Conservation (phyloP, 2,329 filamentous ascomycete genomes). For the Paramyrothecium roridum region DNA sequence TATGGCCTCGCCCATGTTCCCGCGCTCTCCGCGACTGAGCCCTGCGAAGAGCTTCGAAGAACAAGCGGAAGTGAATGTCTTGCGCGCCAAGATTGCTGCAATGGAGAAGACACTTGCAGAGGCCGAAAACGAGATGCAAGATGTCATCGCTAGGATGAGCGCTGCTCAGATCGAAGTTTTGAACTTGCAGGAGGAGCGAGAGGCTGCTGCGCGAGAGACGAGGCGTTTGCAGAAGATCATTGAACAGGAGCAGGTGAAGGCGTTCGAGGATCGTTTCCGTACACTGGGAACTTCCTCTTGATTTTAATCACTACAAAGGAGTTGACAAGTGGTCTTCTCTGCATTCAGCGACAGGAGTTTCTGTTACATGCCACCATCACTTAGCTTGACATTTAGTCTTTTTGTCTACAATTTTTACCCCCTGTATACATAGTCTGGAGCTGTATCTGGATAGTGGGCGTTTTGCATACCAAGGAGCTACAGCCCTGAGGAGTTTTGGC, state of each 20-base stretch:
- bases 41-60: constrained; percentile 68
- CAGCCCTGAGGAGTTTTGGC: no score
- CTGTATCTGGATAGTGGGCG: not conserved
- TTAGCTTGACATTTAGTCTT: not conserved
- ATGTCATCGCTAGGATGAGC: constrained; percentile 78
- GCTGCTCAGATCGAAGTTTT: constrained; percentile 79
- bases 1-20: constrained; percentile 27
- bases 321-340: not conserved
- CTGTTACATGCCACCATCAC: not conserved
- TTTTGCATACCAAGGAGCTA: not conserved
- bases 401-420: not conserved
- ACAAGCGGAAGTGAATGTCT: constrained; percentile 68
- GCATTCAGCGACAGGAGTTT: constrained; percentile 1
- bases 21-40: constrained; percentile 39
- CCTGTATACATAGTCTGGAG: not conserved
- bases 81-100: constrained; percentile 77
- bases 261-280: constrained; percentile 35
- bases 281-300: constrained; percentile 23
- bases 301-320: constrained; percentile 3
- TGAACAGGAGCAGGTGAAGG: constrained; percentile 58
- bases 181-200: constrained; percentile 71
- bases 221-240: constrained; percentile 66
- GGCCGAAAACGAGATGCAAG: constrained; percentile 73
- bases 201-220: constrained; percentile 71
- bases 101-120: constrained; percentile 68